phyloP scores from a whole-genome alignment of 306 rosid genomes.

The Fragaria iinumae region DNA sequence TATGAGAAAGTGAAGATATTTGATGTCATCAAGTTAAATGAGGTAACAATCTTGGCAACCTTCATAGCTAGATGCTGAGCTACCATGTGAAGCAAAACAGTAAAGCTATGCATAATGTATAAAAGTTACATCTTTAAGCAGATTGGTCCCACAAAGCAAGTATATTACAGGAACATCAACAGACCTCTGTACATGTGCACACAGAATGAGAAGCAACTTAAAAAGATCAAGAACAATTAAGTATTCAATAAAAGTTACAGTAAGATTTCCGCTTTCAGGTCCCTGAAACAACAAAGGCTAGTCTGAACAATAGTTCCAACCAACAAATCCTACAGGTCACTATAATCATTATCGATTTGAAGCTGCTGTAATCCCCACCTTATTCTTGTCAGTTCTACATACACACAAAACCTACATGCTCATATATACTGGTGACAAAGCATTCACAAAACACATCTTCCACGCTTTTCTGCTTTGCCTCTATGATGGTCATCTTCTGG shows the following conservation, averaged over 20 bases:
- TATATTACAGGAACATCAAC: neutral
- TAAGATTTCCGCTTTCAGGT: neutral
- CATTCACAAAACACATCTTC: neutral
- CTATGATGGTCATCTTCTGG: neutral
- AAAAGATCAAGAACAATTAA: neutral
- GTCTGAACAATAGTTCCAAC: neutral
- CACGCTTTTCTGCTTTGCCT: neutral
- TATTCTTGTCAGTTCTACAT: neutral
- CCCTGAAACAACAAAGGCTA: constrained; percentile 3
- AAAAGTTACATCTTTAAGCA: neutral
- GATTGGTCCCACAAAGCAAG: neutral
- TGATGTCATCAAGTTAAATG: neutral
- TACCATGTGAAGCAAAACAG: neutral
- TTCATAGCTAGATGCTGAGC: too few species aligned
- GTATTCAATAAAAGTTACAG: neutral
- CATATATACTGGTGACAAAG: neutral
- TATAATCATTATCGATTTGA: neutral
- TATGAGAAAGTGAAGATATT: neutral
- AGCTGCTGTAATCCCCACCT: neutral
- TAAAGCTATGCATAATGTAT: neutral
- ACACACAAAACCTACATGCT: neutral
- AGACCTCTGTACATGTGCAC: neutral
- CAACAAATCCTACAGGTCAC: neutral
- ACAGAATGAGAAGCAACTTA: neutral
- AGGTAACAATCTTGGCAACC: neutral